Conservation (phyloP, 345 rosid species). For the Citrus glauca region DNA sequence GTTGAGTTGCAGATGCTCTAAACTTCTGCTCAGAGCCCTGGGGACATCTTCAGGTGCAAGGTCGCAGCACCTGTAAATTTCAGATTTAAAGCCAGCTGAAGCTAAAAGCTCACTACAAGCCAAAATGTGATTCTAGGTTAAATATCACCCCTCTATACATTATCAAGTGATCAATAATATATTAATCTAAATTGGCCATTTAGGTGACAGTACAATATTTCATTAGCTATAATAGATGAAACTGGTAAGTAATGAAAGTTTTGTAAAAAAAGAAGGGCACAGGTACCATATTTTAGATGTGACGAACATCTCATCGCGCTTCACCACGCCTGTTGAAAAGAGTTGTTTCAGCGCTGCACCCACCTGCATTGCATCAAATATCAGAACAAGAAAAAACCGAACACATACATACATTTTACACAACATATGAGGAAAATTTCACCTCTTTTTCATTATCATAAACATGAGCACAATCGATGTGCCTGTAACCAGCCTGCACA, state of each 20-base stretch:
- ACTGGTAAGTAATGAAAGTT: background rate
- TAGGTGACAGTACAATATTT: background rate
- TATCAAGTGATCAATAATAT: background rate
- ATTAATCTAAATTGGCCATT: background rate
- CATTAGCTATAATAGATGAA: background rate
- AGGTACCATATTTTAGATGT: conserved; percentile 50
- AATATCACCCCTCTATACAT: background rate
- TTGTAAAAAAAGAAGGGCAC: background rate
- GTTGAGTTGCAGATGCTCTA: conserved; percentile 49
- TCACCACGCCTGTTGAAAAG: conserved; percentile 39
- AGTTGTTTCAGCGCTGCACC: conserved; percentile 44
- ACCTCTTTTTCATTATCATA: conserved; percentile 58
- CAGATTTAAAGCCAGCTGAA: background rate
- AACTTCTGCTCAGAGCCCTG: conserved; percentile 34
- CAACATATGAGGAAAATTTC: background rate
- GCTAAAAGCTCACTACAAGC: background rate
- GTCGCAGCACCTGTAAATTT: conserved; percentile 43
- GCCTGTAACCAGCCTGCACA: conserved; percentile 51
- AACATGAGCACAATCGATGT: conserved; percentile 42
- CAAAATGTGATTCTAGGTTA: background rate
- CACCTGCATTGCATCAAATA: conserved; percentile 27
- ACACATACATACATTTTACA: no score
- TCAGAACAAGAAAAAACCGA: background rate
- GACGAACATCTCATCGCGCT: conserved; percentile 43
- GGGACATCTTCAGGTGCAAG: conserved; percentile 54